Evolutionary conservation across 2,329 filamentous ascomycete genomes (phyloP).

Genomic region (Beauveria sp.): DNA sequence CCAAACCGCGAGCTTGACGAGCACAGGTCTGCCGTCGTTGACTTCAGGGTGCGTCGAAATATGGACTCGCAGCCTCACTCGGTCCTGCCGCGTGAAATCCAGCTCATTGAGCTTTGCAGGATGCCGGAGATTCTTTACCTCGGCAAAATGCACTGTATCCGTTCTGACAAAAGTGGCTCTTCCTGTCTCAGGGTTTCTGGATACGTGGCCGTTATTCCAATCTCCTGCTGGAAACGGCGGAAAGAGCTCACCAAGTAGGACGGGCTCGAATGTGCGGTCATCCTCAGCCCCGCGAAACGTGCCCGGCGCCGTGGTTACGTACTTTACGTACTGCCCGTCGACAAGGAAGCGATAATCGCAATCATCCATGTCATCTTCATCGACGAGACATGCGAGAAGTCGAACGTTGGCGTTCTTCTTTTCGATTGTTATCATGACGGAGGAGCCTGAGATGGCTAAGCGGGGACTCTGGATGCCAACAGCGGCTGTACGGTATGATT

Average conservation of each 20-base stretch:
- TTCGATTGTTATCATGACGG: not conserved
- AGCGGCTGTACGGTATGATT: too few relatives aligned
- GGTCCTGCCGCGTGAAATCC: slow-evolving; percentile 17
- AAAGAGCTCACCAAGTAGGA: slow-evolving; percentile 19
- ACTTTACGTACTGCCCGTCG: slow-evolving; percentile 19
- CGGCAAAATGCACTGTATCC: slow-evolving; percentile 15
- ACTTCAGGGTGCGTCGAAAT: slow-evolving; percentile 18
- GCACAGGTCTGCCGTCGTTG: slow-evolving; percentile 17
- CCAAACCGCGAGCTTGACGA: slow-evolving; percentile 21
- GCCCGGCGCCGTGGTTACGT: slow-evolving; percentile 18
- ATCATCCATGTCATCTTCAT: slow-evolving; percentile 16
- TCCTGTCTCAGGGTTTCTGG: slow-evolving; percentile 15
- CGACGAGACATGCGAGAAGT: slow-evolving; percentile 21
- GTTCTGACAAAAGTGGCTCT: slow-evolving; percentile 15
- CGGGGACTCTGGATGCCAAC: too few relatives aligned
- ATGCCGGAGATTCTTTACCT: slow-evolving; percentile 18
- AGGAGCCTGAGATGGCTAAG: too few relatives aligned
- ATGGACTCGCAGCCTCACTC: slow-evolving; percentile 19
- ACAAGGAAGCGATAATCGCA: slow-evolving; percentile 23
- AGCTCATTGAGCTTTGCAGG: slow-evolving; percentile 18
- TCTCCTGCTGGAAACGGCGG: slow-evolving; percentile 20
- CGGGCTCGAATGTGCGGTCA: slow-evolving; percentile 20
- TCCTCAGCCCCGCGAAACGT: slow-evolving; percentile 18
- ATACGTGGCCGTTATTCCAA: slow-evolving; percentile 18
- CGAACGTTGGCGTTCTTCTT: slow-evolving; percentile 18